These are phyloP conservation scores for Magnusiomyces ingens DNA, from an alignment of 1,139 yeast species.

Conservation along the genomic window DNA sequence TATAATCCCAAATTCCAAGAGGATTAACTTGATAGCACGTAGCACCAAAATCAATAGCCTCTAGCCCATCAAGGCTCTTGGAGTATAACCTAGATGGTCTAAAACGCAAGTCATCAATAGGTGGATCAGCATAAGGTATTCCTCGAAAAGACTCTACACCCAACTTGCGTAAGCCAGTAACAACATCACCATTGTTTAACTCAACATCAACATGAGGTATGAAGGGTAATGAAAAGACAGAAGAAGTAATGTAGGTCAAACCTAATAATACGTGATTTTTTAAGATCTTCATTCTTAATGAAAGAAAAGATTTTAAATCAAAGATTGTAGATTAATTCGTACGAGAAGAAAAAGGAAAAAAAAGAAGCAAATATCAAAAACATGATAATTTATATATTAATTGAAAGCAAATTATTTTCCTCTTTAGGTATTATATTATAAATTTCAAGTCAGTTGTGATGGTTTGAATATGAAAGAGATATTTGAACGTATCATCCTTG, in stretches of 20 bases:
- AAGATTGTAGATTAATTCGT: too few species aligned
- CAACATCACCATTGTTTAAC: slow-evolving; percentile 5
- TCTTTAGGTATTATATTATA: too few species aligned
- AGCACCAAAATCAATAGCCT: slow-evolving; percentile 7
- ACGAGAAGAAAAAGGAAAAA: too few species aligned
- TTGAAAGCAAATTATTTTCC: too few species aligned
- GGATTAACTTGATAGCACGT: slow-evolving; percentile 9
- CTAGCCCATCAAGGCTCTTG: slow-evolving; percentile 4
- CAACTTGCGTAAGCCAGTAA: slow-evolving; percentile 11
- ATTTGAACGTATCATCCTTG: too few species aligned
- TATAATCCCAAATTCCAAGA: slow-evolving; percentile 6
- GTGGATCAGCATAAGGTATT: slow-evolving; percentile 16
- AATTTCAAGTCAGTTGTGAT: too few species aligned
- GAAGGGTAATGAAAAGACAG: not conserved
- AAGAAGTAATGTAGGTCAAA: not conserved
- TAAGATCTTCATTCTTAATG: not conserved
- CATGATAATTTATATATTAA: too few species aligned
- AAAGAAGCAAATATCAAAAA: too few species aligned
- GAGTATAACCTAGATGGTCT: slow-evolving; percentile 10
- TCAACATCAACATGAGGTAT: slow-evolving; percentile 6
- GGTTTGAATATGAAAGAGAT: too few species aligned
- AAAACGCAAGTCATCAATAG: slow-evolving; percentile 15
- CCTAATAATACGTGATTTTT: not conserved
- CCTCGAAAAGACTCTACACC: slow-evolving; percentile 16
- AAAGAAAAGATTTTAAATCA: not conserved